phyloP scores from a whole-genome alignment of 2,329 filamentous ascomycete genomes.

The Hypoxylon sp. region DNA sequence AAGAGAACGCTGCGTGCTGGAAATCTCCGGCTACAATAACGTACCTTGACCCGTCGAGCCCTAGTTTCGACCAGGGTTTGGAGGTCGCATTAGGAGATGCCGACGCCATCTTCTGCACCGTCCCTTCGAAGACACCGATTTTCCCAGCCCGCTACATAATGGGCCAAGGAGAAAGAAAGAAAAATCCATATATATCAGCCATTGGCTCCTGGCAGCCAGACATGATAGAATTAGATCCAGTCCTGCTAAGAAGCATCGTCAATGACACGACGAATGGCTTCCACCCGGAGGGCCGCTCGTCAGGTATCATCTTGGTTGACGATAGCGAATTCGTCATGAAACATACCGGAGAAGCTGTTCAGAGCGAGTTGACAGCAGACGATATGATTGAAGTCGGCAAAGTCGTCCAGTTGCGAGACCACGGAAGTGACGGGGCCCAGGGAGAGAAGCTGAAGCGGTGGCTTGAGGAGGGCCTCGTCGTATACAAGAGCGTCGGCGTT shows the following conservation, averaged over 20 bases:
- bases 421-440: neutral
- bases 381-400: conserved; percentile 11
- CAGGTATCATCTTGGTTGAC: conserved; percentile 10
- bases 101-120: conserved; percentile 15
- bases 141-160: conserved; percentile 6
- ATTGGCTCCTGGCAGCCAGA: conserved; percentile 14
- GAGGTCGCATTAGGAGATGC: neutral
- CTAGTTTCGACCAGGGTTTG: neutral
- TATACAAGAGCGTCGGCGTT: conserved; percentile 17
- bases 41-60: neutral
- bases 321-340: neutral
- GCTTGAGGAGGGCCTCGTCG: conserved; percentile 5
- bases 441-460: neutral
- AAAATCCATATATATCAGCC: conserved; percentile 6
- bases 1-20: neutral
- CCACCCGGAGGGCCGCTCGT: neutral
- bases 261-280: neutral
- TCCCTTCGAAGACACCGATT: neutral
- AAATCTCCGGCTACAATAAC: neutral
- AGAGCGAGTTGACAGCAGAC: neutral
- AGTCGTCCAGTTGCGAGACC: neutral
- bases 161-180: neutral
- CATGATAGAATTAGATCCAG: conserved; percentile 15
- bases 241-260: neutral
- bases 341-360: neutral